A percentile compares a stretch with the other conserved stretches of the same genome.
These are phyloP conservation scores for Yamadazyma triangularis DNA, from an alignment of 1,139 yeast species.

Conservation along the genomic window DNA sequence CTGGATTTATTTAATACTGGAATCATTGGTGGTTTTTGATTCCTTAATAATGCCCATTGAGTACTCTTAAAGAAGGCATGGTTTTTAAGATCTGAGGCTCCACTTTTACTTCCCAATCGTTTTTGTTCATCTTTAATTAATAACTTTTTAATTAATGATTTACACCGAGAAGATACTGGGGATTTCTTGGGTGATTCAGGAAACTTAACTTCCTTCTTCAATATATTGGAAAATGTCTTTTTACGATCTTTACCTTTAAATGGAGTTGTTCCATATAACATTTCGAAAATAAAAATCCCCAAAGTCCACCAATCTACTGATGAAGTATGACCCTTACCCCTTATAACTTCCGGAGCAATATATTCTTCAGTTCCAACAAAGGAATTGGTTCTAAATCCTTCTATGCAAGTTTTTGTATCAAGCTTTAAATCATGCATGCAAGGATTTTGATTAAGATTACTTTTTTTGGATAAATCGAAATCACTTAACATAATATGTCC, in stretches of 20 bases:
- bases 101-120: slow-evolving; percentile 84
- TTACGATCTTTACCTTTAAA: slow-evolving; percentile 89
- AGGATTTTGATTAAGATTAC: slow-evolving; percentile 34
- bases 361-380: slow-evolving; percentile 98
- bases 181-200: slow-evolving; percentile 36
- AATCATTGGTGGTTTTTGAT: slow-evolving; percentile 91
- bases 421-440: slow-evolving; percentile 31
- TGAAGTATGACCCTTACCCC: slow-evolving; percentile 95
- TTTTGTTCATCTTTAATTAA: slow-evolving; percentile 84
- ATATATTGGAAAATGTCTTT: slow-evolving; percentile 80
- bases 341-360: slow-evolving; percentile 95
- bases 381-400: slow-evolving; percentile 93
- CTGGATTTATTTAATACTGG: slow-evolving; percentile 68
- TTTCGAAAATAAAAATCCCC: slow-evolving; percentile 86
- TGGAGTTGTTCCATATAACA: slow-evolving; percentile 94
- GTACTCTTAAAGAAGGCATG: slow-evolving; percentile 87
- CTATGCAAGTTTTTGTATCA: slow-evolving; percentile 92
- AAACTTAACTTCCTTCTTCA: slow-evolving; percentile 79
- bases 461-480: slow-evolving; percentile 90
- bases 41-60: slow-evolving; percentile 92
- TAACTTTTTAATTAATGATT: slow-evolving; percentile 71
- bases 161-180: slow-evolving; percentile 69
- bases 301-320: slow-evolving; percentile 99
- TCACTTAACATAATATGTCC: slow-evolving; percentile 98
- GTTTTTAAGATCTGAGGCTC: slow-evolving; percentile 89